These are phyloP conservation scores for Pleurotus salmoneostramineus DNA, from an alignment of 768 basidiomycete species.

Conservation along the genomic window DNA sequence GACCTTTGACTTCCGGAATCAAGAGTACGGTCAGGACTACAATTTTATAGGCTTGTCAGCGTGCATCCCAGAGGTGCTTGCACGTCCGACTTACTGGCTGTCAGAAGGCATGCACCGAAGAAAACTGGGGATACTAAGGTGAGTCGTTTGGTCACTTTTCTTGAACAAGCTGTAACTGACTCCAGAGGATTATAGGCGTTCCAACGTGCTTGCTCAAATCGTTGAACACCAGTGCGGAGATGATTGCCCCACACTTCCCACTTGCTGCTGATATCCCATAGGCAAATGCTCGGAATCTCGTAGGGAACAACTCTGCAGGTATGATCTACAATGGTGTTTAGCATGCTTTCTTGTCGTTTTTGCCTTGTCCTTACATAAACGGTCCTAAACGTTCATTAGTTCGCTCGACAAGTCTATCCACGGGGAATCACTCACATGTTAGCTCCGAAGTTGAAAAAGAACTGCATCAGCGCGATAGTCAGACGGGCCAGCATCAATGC, in stretches of 20 bases:
- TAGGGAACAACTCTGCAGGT: constrained; percentile 59
- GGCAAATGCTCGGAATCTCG: constrained; percentile 65
- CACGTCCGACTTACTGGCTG: constrained; percentile 28
- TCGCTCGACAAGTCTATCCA: background rate
- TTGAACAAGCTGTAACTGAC: constrained; percentile 33
- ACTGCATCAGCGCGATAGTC: constrained; percentile 19
- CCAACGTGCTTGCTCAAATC: constrained; percentile 56
- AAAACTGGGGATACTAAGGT: constrained; percentile 43
- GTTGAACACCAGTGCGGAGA: constrained; percentile 72
- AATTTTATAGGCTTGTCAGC: background rate
- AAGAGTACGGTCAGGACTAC: background rate
- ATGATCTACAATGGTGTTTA: background rate
- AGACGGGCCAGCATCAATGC: background rate
- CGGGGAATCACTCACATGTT: constrained; percentile 37
- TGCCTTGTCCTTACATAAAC: background rate
- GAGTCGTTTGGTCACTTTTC: constrained; percentile 1
- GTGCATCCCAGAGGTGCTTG: background rate
- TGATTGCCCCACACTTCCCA: constrained; percentile 76
- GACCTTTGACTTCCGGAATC: background rate
- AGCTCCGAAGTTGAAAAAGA: constrained; percentile 82
- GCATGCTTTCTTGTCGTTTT: background rate
- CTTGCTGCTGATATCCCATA: constrained; percentile 73
- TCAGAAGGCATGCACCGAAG: constrained; percentile 56
- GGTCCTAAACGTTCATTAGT: background rate
- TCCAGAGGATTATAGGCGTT: constrained; percentile 66